Evolutionary conservation across 2,329 filamentous ascomycete species (phyloP), one percentile per base, ranked within the genome.

Genomic region (Hymenoscyphus salicellus): DNA sequence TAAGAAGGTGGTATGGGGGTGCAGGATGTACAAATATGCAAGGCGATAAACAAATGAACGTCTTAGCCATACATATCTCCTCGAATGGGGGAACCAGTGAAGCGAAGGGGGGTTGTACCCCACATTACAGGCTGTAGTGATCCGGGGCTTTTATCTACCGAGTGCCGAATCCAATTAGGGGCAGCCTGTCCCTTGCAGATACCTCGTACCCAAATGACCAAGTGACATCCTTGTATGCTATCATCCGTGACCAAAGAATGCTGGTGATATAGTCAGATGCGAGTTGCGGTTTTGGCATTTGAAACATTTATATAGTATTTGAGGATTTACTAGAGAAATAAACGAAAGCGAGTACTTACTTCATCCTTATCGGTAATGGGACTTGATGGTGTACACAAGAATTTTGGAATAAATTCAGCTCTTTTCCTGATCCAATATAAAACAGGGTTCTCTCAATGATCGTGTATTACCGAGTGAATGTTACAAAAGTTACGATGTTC

Each of bases 1-100:
- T 46, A 8, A 62, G 63, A 65, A 65, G 63, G 63, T 65, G 63
- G 8, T 26, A 65, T 60, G 43, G 26, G 46, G 38, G 32, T n/a
- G 23, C 14, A 33, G 20, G 23, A 38, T 58, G 46, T 36, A 58
- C 20, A 58, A 28, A 26, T 38, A 62, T 56, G 60, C 49, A 56
- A 33, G 16, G 60, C 33, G 30, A 62, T 23, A 52, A 49, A 49
- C 41, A n/a, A 8, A n/a, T 14, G 17, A n/a, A 14, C 7, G 3
- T 46, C 43, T 11, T 10, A 49, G 43, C 43, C 43, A 49, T 49
- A 55, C 30, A 32, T 16, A 46, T 20, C 32, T 23, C 32, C n/a
- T 11, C 28, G 30, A 23, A 55, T 7, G 46, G 11, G 17, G 5
- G 14, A 59, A 17, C 32, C n/a, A 36, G 17, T 23, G 52, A 38